Evolutionary conservation across 441 rosid species (phyloP).

Genomic region (Eruca vesicaria): DNA sequence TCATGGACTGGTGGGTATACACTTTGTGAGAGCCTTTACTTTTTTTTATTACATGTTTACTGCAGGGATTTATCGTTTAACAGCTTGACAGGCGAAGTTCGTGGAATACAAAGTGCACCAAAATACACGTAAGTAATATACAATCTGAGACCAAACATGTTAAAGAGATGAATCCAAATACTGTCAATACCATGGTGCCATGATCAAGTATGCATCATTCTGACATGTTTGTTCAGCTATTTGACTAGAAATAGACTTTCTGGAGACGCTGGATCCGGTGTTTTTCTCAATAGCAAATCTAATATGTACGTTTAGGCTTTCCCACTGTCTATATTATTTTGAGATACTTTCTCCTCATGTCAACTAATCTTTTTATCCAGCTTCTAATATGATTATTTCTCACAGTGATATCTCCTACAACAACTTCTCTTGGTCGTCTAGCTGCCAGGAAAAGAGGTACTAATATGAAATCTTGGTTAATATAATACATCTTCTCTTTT

Average conservation of each 20-base stretch:
- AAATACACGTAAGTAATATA: conserved; percentile 4
- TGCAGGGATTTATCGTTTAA: conserved; percentile 25
- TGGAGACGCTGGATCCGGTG: conserved; percentile 52
- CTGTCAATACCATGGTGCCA: neutral
- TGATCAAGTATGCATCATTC: neutral
- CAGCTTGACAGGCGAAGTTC: conserved; percentile 17
- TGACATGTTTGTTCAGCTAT: conserved; percentile 41
- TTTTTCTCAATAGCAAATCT: conserved; percentile 10
- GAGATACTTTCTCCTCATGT: neutral
- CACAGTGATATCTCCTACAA: neutral
- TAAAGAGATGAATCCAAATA: neutral
- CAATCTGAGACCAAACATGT: neutral
- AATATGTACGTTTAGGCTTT: neutral
- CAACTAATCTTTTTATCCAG: neutral
- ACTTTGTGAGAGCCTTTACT: neutral
- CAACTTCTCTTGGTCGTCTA: conserved; percentile 21
- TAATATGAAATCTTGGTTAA: neutral
- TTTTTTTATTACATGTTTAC: neutral
- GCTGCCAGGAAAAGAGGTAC: conserved; percentile 53
- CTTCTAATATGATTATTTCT: conserved; percentile 1
- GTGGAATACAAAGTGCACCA: neutral
- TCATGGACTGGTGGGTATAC: neutral
- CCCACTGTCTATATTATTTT: neutral
- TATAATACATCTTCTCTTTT: neutral
- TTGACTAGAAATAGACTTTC: conserved; percentile 45